Evolutionary conservation across 352 stramenopile species (phyloP).

Genomic region (Pythium oligandrum): DNA sequence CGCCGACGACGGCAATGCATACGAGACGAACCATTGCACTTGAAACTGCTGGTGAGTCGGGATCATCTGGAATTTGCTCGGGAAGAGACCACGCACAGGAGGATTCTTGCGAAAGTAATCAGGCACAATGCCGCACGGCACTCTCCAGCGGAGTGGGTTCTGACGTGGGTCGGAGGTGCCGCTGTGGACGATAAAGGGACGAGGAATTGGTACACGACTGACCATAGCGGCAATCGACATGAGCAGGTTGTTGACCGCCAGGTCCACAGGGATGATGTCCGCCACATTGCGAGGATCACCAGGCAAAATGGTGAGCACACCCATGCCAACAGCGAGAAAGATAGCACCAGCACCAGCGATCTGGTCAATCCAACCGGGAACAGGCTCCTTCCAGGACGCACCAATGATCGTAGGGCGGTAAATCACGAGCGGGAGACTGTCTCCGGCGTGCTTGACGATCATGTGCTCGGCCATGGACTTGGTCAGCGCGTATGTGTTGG

Average conservation of each 20-base stretch:
- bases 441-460: slow-evolving; percentile 37
- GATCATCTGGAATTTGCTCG: slow-evolving; percentile 74
- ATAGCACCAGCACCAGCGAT: slow-evolving; percentile 74
- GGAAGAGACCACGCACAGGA: slow-evolving; percentile 41
- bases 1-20: slow-evolving; percentile 73
- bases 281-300: slow-evolving; percentile 75
- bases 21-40: slow-evolving; percentile 78
- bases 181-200: slow-evolving; percentile 65
- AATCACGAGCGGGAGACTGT: slow-evolving; percentile 60
- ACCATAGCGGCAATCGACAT: slow-evolving; percentile 39
- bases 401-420: slow-evolving; percentile 85
- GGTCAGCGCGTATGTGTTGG: slow-evolving; percentile 87
- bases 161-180: slow-evolving; percentile 71
- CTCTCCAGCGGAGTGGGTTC: slow-evolving; percentile 77
- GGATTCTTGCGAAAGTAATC: slow-evolving; percentile 76
- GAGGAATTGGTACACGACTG: slow-evolving; percentile 12
- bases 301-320: slow-evolving; percentile 77
- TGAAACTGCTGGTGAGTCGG: slow-evolving; percentile 77
- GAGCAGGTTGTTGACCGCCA: slow-evolving; percentile 76
- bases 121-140: slow-evolving; percentile 50
- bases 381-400: slow-evolving; percentile 81
- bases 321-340: slow-evolving; percentile 71
- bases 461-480: slow-evolving; percentile 87
- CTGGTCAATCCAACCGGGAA: slow-evolving; percentile 80
- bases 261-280: slow-evolving; percentile 79